Evolutionary conservation across 129 eudicot genomes (phyloP).

Genomic region (Chrysanthemum seticuspe): DNA sequence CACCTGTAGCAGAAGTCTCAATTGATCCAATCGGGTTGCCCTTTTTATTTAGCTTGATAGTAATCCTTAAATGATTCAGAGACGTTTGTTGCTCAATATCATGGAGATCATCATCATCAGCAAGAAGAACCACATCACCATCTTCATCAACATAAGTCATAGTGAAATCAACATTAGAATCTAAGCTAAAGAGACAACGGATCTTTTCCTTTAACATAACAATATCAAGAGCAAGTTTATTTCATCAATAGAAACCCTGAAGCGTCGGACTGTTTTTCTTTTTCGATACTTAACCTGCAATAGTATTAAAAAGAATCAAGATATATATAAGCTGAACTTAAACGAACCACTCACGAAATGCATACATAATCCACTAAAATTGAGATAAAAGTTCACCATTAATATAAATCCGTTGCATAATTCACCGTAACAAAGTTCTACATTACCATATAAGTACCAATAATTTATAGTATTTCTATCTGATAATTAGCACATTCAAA

Average conservation of each 20-base stretch:
- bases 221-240: slow-evolving; percentile 44
- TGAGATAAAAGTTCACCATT: too few species aligned
- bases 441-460: too few species aligned
- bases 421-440: too few species aligned
- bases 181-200: slow-evolving; percentile 49
- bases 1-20: slow-evolving; percentile 17
- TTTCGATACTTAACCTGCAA: slow-evolving; percentile 75
- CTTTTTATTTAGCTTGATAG: slow-evolving; percentile 37
- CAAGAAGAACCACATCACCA: slow-evolving; percentile 71
- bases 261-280: slow-evolving; percentile 74
- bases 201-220: slow-evolving; percentile 54
- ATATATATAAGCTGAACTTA: too few species aligned
- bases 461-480: too few species aligned
- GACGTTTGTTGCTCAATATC: slow-evolving; percentile 63
- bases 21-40: slow-evolving; percentile 32
- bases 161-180: slow-evolving; percentile 45
- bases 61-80: slow-evolving; percentile 72
- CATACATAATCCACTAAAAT: too few species aligned
- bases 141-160: slow-evolving; percentile 84
- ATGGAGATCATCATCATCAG: slow-evolving; percentile 75
- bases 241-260: slow-evolving; percentile 45
- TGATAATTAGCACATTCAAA: too few species aligned
- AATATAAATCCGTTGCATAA: too few species aligned
- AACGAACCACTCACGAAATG: too few species aligned
- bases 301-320: neutral